These are phyloP conservation scores for Halteria grandinella DNA, from an alignment of 73 alveolate species.

Conservation along the genomic window DNA sequence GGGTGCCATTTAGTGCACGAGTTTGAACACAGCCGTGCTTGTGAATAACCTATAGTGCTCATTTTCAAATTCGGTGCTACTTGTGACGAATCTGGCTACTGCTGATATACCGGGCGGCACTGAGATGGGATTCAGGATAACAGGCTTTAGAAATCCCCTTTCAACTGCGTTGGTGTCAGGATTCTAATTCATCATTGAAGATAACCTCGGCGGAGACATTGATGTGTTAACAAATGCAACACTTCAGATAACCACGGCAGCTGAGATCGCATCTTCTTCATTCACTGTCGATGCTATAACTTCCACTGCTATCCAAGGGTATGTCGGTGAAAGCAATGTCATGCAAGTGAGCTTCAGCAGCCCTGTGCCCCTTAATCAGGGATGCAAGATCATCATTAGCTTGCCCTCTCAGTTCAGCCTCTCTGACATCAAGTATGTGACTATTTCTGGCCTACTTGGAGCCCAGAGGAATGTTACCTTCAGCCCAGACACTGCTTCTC, in stretches of 20 bases:
- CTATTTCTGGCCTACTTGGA: slow-evolving; percentile 48
- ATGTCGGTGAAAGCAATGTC: slow-evolving; percentile 48
- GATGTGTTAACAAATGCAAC: slow-evolving; percentile 49
- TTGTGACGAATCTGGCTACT: slow-evolving; percentile 26
- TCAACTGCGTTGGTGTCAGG: slow-evolving; percentile 55
- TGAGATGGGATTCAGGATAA: slow-evolving; percentile 30
- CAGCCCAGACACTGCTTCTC: background rate
- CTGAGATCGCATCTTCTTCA: slow-evolving; percentile 1
- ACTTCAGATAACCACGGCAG: slow-evolving; percentile 37
- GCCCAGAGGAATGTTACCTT: slow-evolving; percentile 23
- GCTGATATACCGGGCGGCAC: slow-evolving; percentile 34
- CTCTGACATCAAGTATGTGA: slow-evolving; percentile 13
- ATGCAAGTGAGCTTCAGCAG: slow-evolving; percentile 25
- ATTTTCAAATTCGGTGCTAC: slow-evolving; percentile 16
- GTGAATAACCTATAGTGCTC: slow-evolving; percentile 16
- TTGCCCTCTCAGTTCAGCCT: slow-evolving; percentile 57
- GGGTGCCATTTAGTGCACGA: slow-evolving; percentile 8
- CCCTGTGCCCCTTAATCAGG: slow-evolving; percentile 70
- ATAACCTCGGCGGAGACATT: slow-evolving; percentile 57
- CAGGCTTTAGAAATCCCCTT: slow-evolving; percentile 60
- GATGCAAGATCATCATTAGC: slow-evolving; percentile 47
- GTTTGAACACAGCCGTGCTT: slow-evolving; percentile 22
- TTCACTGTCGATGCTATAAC: slow-evolving; percentile 12
- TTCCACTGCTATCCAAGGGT: background rate
- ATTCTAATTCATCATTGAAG: slow-evolving; percentile 23